Evolutionary conservation across 2,329 filamentous ascomycete species (phyloP).

Genomic region (Fusarium goolgardi): DNA sequence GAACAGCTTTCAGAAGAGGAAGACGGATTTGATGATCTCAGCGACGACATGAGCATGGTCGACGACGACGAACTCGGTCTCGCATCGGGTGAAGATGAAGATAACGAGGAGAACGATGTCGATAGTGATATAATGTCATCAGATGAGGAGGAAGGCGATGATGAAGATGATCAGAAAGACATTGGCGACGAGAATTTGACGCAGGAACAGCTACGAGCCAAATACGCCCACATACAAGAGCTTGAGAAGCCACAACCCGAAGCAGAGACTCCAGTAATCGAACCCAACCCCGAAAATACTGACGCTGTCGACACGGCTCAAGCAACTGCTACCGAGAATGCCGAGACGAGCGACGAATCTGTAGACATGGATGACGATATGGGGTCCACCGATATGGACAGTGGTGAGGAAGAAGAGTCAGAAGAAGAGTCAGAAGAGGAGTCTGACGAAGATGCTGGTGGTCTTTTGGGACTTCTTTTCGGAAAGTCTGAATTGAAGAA

Average conservation of each 20-base stretch:
- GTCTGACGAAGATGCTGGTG: constrained; percentile 57
- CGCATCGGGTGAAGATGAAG: constrained; percentile 54
- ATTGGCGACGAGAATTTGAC: constrained; percentile 73
- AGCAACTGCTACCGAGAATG: constrained; percentile 43
- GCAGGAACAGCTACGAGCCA: constrained; percentile 74
- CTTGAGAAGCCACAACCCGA: constrained; percentile 51
- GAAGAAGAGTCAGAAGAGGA: constrained; percentile 60
- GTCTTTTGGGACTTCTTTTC: constrained; percentile 68
- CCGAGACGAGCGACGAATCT: constrained; percentile 71
- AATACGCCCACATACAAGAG: constrained; percentile 74
- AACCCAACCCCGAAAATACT: constrained; percentile 41
- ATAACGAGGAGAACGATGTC: constrained; percentile 56
- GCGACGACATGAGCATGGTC: constrained; percentile 57
- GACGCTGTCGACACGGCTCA: constrained; percentile 39
- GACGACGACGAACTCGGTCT: constrained; percentile 51
- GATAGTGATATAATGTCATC: constrained; percentile 69
- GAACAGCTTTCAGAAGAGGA: constrained; percentile 61
- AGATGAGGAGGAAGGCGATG: constrained; percentile 70
- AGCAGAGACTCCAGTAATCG: constrained; percentile 37
- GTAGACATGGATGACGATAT: constrained; percentile 76
- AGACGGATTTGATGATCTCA: constrained; percentile 60
- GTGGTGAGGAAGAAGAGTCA: constrained; percentile 59
- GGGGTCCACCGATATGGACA: constrained; percentile 65
- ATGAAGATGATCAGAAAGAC: constrained; percentile 65
- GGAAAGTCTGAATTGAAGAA: constrained; percentile 67